Base-by-base conservation (phyloP, 768 basidiomycete species). In the Pisolithus orientalis region DNA sequence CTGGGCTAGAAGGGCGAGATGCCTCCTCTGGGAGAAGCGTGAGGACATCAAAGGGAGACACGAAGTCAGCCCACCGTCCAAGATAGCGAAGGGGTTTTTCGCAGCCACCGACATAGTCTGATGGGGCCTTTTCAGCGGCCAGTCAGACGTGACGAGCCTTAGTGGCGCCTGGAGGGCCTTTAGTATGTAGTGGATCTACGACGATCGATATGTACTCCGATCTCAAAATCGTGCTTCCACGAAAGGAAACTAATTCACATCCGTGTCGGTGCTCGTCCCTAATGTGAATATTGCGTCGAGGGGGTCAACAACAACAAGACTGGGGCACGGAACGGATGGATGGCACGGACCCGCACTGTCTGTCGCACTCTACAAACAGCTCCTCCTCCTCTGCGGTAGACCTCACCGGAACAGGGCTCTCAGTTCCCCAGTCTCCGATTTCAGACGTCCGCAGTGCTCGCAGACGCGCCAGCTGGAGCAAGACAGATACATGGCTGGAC, bases 31-130 rank as follows among this genome's bases (percentile, higher is more conserved):
- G 17, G n/a, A 54, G 14, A 25, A 47, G 55, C 16, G 16, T 39
- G 32, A 28, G 25, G n/a, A 42, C 4, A 28, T 10, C 16, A 38
- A 39, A 46, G 40, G 8, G 21, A 5, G 42, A 44, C 21, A 44
- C 13, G 25, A 28, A 16, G 25, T 6, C 24, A 11, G 17, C 44
- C 10, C 44, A 90, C 88, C 85, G 68, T 85, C 83, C 70, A 91
- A 77, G 72, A 90, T 64, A 70, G 88, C 82, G 75, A 91, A 92
- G 59, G 85, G 84, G 75, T 90, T 90, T 81, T 75, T 83, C 67
- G 83, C 83, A 75, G 85, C 89, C 82, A 91, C 88, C 86, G 89
- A 90, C 88, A 92, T 90, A 54, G 65, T 71, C 80, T 73, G 79
- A 76, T 79, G 82, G 82, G 78, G 81, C 79, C 77, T 70, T 73